Evolutionary conservation across 768 basidiomycete species (phyloP).

Genomic region (Lactifluus subvellereus): DNA sequence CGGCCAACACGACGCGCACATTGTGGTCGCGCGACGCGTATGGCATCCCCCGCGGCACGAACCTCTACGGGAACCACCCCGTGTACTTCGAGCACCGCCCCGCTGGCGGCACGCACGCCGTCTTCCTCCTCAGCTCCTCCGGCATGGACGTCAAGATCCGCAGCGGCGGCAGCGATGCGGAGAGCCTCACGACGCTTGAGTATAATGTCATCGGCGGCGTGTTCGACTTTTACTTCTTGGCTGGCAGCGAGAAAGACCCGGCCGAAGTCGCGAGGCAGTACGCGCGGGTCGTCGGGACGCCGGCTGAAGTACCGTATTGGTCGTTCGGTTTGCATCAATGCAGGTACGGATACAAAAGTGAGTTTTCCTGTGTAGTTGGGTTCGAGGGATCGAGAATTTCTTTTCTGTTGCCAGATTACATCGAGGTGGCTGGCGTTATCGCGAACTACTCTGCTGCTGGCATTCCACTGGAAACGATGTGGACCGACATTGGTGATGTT

Average conservation of each 20-base stretch:
- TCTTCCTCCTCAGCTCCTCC: conserved; percentile 62
- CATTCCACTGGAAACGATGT: conserved; percentile 74
- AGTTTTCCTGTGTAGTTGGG: conserved; percentile 15
- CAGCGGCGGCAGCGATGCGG: conserved; percentile 30
- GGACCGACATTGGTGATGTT: conserved; percentile 61
- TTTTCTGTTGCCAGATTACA: conserved; percentile 39
- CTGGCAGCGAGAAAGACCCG: conserved; percentile 57
- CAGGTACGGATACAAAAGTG: conserved; percentile 61
- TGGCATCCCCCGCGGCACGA: conserved; percentile 51
- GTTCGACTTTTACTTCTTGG: conserved; percentile 73
- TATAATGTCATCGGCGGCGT: conserved; percentile 77
- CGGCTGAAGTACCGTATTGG: conserved; percentile 75
- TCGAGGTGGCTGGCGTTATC: conserved; percentile 58
- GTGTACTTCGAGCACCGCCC: conserved; percentile 66
- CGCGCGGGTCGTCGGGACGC: conserved; percentile 55
- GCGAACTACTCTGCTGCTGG: conserved; percentile 51
- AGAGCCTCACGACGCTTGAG: conserved; percentile 44
- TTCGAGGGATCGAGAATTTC: neutral
- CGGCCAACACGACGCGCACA: conserved; percentile 38
- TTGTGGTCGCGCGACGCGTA: conserved; percentile 65
- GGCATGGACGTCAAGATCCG: conserved; percentile 72
- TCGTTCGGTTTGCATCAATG: conserved; percentile 68
- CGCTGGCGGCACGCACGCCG: conserved; percentile 57
- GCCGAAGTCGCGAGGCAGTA: conserved; percentile 60
- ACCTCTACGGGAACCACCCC: conserved; percentile 70